Evolutionary conservation across 352 stramenopile genomes (phyloP).

Genomic region (Phytopythium cucurbitacearum): DNA sequence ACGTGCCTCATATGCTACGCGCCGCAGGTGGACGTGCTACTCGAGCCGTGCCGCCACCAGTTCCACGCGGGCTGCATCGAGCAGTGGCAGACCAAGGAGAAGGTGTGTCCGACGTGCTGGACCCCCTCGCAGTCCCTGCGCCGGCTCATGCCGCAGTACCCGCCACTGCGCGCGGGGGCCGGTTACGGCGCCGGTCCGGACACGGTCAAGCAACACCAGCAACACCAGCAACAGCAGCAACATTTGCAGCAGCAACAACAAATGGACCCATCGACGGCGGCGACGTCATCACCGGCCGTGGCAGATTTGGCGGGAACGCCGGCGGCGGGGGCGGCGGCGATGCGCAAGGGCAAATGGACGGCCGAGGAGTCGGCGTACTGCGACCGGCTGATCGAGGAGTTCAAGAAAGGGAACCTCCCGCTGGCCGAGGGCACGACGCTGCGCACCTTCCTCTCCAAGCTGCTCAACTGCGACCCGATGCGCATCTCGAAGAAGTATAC

Average conservation of each 20-base stretch:
- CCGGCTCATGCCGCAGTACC: conserved; percentile 30
- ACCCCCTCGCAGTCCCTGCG: conserved; percentile 61
- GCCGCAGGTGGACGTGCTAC: conserved; percentile 31
- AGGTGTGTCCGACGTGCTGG: conserved; percentile 73
- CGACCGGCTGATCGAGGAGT: conserved; percentile 96
- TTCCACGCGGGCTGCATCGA: conserved; percentile 80
- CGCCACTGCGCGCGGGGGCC: conserved; percentile 4
- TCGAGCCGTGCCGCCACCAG: conserved; percentile 71
- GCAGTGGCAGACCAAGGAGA: conserved; percentile 66
- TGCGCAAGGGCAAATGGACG: conserved; percentile 96
- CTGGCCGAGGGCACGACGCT: conserved; percentile 96
- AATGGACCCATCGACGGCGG: neutral
- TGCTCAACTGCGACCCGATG: conserved; percentile 99
- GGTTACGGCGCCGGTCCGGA: conserved; percentile 7
- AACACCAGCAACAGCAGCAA: conserved; percentile 1
- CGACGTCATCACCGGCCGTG: conserved; percentile 3
- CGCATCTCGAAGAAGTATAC: conserved; percentile 99
- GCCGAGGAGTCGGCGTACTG: conserved; percentile 96
- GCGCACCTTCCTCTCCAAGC: conserved; percentile 95
- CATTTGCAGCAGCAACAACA: conserved; percentile 4
- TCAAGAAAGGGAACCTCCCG: conserved; percentile 96
- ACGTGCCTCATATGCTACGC: conserved; percentile 38
- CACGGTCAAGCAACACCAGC: conserved; percentile 7
- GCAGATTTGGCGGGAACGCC: neutral
- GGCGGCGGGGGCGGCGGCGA: conserved; percentile 16